Evolutionary conservation across 1,284 basidiomycete genomes (phyloP).

Genomic region (Vanrija sp.): DNA sequence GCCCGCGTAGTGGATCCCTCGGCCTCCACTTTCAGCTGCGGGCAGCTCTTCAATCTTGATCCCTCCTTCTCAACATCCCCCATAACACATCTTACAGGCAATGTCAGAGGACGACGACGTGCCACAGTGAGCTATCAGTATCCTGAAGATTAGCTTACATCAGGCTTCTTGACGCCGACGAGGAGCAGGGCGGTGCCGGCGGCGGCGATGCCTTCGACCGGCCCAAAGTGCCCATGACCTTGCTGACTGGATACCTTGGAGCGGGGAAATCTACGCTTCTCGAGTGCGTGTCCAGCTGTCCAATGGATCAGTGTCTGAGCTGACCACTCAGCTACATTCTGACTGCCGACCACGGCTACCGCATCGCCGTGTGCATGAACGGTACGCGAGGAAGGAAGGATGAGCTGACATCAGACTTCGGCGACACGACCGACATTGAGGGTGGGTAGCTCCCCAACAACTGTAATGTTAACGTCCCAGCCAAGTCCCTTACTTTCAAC

Average conservation of each 20-base stretch:
- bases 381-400: slow-evolving; percentile 42
- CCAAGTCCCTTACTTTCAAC: slow-evolving; percentile 55
- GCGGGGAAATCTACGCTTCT: slow-evolving; percentile 82
- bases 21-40: too few relatives aligned
- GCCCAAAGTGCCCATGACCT: slow-evolving; percentile 70
- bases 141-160: neutral
- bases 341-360: slow-evolving; percentile 83
- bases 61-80: too few relatives aligned
- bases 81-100: neutral
- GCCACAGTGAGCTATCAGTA: slow-evolving; percentile 3
- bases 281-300: slow-evolving; percentile 31
- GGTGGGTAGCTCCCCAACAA: slow-evolving; percentile 24
- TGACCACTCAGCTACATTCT: slow-evolving; percentile 64
- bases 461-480: slow-evolving; percentile 6
- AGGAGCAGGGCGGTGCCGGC: neutral
- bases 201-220: slow-evolving; percentile 20
- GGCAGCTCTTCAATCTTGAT: too few relatives aligned
- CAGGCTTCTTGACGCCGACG: slow-evolving; percentile 7
- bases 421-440: slow-evolving; percentile 52
- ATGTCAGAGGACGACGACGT: slow-evolving; percentile 12
- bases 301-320: neutral
- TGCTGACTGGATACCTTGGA: slow-evolving; percentile 87
- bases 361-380: slow-evolving; percentile 96
- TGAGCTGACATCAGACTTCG: slow-evolving; percentile 40
- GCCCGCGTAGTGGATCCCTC: too few relatives aligned